Percentiles rank a stretch among this genome's conserved stretches.
phyloP scores from a whole-genome alignment of 345 rosid genomes.

The Syzygium grande region DNA sequence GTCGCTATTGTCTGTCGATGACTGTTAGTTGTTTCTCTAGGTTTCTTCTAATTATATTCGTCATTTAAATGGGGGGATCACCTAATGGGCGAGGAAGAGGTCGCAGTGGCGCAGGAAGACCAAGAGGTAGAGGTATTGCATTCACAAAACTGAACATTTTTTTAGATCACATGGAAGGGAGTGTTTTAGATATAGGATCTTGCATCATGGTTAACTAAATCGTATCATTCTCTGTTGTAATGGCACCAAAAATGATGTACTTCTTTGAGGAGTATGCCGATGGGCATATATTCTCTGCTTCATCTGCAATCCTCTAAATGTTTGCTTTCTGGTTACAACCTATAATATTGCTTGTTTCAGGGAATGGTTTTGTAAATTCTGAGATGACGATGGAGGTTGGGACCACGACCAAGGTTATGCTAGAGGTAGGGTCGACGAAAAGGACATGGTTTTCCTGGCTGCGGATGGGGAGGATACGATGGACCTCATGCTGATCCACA shows the following conservation, averaged over 20 bases:
- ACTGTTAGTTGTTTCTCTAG: background rate
- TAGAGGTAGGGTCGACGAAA: constrained; percentile 78
- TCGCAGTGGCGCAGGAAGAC: constrained; percentile 52
- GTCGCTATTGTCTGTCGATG: background rate
- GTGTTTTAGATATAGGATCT: background rate
- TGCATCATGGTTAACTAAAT: background rate
- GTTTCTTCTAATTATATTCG: background rate
- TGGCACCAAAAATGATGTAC: background rate
- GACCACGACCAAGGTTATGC: constrained; percentile 53
- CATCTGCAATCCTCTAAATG: background rate
- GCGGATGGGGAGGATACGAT: constrained; percentile 70
- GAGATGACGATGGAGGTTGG: constrained; percentile 70
- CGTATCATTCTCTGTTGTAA: background rate
- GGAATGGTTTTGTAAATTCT: constrained; percentile 22
- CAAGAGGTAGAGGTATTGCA: constrained; percentile 5
- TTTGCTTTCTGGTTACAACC: background rate
- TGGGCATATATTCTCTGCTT: background rate
- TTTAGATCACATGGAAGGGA: background rate
- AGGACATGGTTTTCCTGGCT: constrained; percentile 60
- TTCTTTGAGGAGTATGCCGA: background rate
- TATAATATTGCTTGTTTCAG: too few relatives aligned
- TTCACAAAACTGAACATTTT: background rate
- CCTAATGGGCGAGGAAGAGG: constrained; percentile 60
- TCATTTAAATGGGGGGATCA: constrained; percentile 42
- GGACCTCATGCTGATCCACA: constrained; percentile 56